Percentiles rank a stretch among this genome's conserved stretches.
Evolutionary conservation across 2,329 filamentous ascomycete genomes (phyloP).

Genomic region (Dendryphion nanum): DNA sequence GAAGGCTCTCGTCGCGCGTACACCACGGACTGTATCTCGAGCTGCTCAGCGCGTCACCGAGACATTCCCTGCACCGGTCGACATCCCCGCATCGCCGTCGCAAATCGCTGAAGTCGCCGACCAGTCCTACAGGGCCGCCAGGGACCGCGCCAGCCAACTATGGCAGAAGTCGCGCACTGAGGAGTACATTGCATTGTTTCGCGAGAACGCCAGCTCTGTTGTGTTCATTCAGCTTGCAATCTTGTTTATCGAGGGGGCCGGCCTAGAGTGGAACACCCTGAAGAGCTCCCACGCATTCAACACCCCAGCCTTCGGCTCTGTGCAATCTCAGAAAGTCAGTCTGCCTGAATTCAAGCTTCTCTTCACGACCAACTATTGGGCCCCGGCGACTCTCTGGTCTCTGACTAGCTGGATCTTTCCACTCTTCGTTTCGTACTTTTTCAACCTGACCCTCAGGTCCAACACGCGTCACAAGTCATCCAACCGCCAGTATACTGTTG

Average conservation of each 20-base stretch:
- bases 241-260: conserved; percentile 64
- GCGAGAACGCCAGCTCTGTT: conserved; percentile 70
- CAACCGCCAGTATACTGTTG: conserved; percentile 61
- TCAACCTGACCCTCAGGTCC: conserved; percentile 72
- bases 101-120: conserved; percentile 58
- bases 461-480: conserved; percentile 46
- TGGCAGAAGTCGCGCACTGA: conserved; percentile 67
- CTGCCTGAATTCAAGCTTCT: conserved; percentile 80
- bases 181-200: conserved; percentile 63
- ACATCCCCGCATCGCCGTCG: conserved; percentile 74
- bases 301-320: conserved; percentile 62
- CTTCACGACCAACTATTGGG: conserved; percentile 79
- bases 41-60: conserved; percentile 58
- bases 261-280: conserved; percentile 69
- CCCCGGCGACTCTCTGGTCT: conserved; percentile 73
- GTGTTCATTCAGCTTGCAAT: conserved; percentile 41
- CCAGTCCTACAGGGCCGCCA: conserved; percentile 67
- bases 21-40: conserved; percentile 33
- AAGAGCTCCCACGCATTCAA: conserved; percentile 71
- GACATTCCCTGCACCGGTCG: too few relatives aligned
- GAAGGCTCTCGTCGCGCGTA: conserved; percentile 47
- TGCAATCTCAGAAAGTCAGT: conserved; percentile 60
- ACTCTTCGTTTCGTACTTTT: conserved; percentile 75
- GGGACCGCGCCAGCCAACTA: conserved; percentile 62
- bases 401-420: conserved; percentile 71